phyloP scores from a whole-genome alignment of 2,329 filamentous ascomycete genomes.

The Coccinonectria pachysandricola region DNA sequence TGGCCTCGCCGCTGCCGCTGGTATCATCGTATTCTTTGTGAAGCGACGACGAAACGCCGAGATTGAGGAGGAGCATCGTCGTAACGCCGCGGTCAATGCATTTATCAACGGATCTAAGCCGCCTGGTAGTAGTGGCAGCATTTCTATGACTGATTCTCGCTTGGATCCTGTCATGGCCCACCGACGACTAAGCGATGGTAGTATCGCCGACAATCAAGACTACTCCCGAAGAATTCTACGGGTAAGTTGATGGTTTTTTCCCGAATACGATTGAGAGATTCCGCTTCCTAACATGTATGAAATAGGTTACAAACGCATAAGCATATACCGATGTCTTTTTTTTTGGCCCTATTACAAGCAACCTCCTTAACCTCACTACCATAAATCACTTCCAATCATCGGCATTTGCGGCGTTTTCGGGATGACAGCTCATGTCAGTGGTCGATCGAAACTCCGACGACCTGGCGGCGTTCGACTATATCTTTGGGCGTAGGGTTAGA shows the following conservation, averaged over 20 bases:
- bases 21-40: conserved; percentile 62
- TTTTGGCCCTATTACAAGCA: conserved; percentile 6
- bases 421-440: conserved; percentile 29
- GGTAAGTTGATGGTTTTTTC: conserved; percentile 44
- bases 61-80: conserved; percentile 75
- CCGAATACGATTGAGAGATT: not conserved
- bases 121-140: conserved; percentile 49
- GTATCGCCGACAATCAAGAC: conserved; percentile 94
- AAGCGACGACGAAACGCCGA: conserved; percentile 66
- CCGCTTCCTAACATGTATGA: conserved; percentile 8
- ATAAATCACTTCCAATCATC: conserved; percentile 13
- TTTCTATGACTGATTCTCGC: conserved; percentile 71
- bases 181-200: conserved; percentile 81
- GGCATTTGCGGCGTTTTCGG: conserved; percentile 35
- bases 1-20: conserved; percentile 53
- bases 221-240: conserved; percentile 93
- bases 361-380: conserved; percentile 3
- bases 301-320: conserved; percentile 51
- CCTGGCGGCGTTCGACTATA: conserved; percentile 27
- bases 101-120: conserved; percentile 60
- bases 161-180: conserved; percentile 80
- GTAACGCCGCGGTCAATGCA: conserved; percentile 67
- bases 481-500: conserved; percentile 28
- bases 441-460: conserved; percentile 23
- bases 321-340: conserved; percentile 9